phyloP scores from a whole-genome alignment of 495 filamentous ascomycete genomes.

The Penicillium macrosclerotiorum region DNA sequence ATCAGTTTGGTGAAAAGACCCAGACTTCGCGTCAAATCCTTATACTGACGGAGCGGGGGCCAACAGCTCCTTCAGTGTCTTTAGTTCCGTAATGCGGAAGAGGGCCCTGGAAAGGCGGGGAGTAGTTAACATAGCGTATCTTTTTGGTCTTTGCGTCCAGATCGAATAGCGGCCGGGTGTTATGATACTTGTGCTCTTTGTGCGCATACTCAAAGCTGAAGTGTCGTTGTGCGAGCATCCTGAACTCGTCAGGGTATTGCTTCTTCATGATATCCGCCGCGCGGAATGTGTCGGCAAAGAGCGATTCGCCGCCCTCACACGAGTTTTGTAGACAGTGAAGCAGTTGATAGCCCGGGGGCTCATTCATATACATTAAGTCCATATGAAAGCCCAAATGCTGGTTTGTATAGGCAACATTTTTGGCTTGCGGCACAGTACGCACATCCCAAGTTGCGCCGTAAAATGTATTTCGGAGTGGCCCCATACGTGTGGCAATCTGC shows the following conservation, averaged over 20 bases:
- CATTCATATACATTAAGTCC: constrained; percentile 84
- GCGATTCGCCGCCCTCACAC: constrained; percentile 71
- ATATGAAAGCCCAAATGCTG: constrained; percentile 81
- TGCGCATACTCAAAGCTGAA: constrained; percentile 69
- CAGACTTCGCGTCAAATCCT: constrained; percentile 32
- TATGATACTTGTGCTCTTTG: constrained; percentile 59
- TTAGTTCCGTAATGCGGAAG: constrained; percentile 29
- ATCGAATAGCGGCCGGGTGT: constrained; percentile 53
- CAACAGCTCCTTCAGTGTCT: neutral
- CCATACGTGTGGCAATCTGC: constrained; percentile 67
- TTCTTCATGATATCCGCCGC: constrained; percentile 52
- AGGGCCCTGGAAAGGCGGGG: constrained; percentile 65
- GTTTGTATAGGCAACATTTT: constrained; percentile 89
- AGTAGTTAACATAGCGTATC: constrained; percentile 59
- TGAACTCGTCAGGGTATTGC: constrained; percentile 20
- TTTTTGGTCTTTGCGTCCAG: constrained; percentile 16
- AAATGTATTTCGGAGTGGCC: constrained; percentile 74
- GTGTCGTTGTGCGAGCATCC: constrained; percentile 38
- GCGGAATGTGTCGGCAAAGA: constrained; percentile 71
- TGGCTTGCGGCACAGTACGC: constrained; percentile 66
- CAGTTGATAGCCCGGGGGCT: constrained; percentile 77
- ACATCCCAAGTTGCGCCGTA: constrained; percentile 93
- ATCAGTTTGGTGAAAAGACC: constrained; percentile 30
- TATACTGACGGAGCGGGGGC: neutral
- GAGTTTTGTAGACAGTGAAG: constrained; percentile 81